These are phyloP conservation scores for Leishmania amazonensis DNA, from an alignment of 208 protist species.

Conservation along the genomic window DNA sequence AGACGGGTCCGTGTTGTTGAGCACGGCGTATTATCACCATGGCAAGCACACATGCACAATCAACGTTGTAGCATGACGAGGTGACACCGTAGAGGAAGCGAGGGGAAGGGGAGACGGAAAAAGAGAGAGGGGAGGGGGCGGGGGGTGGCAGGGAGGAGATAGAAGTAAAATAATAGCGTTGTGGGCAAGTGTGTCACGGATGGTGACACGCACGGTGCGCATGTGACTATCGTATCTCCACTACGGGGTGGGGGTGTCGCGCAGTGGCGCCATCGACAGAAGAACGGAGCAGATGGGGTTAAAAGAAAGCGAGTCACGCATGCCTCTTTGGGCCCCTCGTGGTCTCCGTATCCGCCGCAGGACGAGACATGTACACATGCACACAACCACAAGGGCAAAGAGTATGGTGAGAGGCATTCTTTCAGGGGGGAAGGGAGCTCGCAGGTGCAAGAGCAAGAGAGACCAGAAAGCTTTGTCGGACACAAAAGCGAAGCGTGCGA, in stretches of 20 bases:
- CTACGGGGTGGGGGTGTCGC: neutral
- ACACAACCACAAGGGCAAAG: neutral
- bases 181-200: neutral
- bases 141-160: neutral
- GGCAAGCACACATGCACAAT: neutral
- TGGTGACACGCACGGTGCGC: neutral
- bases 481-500: neutral
- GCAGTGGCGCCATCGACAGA: neutral
- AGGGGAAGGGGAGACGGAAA: neutral
- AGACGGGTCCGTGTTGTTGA: neutral
- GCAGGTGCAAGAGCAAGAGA: neutral
- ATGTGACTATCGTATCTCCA: neutral
- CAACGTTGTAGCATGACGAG: neutral
- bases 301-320: neutral
- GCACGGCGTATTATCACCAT: neutral
- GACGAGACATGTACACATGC: neutral
- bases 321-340: neutral
- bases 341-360: neutral
- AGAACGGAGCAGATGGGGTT: neutral
- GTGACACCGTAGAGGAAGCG: too few relatives aligned
- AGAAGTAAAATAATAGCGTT: neutral
- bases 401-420: neutral
- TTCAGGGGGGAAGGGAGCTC: neutral
- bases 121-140: neutral
- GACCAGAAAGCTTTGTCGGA: neutral